phyloP scores from a whole-genome alignment of 2,329 filamentous ascomycete genomes.

The Phoma sp. region DNA sequence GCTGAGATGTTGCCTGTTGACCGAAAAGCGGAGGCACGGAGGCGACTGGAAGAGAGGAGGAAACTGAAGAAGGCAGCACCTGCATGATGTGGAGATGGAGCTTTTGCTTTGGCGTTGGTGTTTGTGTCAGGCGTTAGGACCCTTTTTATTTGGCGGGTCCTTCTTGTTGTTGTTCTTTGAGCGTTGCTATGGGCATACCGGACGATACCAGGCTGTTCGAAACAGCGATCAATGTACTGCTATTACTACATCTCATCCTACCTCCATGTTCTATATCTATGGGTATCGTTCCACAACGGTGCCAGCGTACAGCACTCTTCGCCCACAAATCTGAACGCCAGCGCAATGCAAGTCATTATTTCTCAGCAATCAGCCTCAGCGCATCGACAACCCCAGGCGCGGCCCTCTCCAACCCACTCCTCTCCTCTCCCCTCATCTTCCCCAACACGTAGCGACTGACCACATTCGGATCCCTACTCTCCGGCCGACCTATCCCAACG shows the following conservation, averaged over 20 bases:
- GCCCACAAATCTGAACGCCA: not conserved
- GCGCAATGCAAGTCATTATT: slow-evolving; percentile 16
- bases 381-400: slow-evolving; percentile 58
- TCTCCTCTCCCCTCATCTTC: slow-evolving; percentile 60
- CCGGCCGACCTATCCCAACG: slow-evolving; percentile 86
- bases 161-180: not conserved
- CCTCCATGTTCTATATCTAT: not conserved
- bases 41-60: slow-evolving; percentile 36
- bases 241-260: not conserved
- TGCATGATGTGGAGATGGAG: not conserved
- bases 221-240: not conserved
- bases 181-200: slow-evolving; percentile 23
- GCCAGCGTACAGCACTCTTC: not conserved
- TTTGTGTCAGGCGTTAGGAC: not conserved
- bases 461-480: slow-evolving; percentile 67
- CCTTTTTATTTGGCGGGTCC: not conserved
- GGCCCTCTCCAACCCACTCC: slow-evolving; percentile 54
- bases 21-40: slow-evolving; percentile 37
- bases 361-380: slow-evolving; percentile 59
- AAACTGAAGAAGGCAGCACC: slow-evolving; percentile 30
- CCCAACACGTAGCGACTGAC: slow-evolving; percentile 81
- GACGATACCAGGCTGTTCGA: slow-evolving; percentile 31
- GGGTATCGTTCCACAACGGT: not conserved
- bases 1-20: slow-evolving; percentile 28
- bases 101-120: not conserved